A percentile compares a stretch with the other conserved stretches of the same genome.
phyloP scores from a whole-genome alignment of 768 basidiomycete species.

The Erythrobasidium yunnanense region DNA sequence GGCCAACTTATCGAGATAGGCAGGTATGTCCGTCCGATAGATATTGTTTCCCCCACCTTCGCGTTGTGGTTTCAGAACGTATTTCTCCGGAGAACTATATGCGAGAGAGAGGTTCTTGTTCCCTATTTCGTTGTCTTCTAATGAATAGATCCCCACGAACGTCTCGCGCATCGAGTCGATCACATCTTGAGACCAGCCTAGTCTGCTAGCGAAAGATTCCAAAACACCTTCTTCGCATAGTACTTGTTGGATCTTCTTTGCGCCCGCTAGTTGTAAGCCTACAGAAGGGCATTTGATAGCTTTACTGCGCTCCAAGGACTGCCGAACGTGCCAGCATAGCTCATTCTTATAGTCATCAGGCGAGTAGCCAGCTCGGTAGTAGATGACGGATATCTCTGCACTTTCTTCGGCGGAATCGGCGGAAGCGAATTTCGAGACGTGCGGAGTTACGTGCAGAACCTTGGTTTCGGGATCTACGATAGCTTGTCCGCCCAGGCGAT shows the following conservation, averaged over 20 bases:
- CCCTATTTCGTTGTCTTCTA: constrained; percentile 45
- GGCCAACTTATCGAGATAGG: constrained; percentile 58
- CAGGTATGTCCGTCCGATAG: constrained; percentile 69
- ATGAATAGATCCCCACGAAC: constrained; percentile 82
- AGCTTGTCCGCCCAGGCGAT: constrained; percentile 55
- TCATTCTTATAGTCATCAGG: constrained; percentile 64
- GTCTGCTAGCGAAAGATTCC: constrained; percentile 50
- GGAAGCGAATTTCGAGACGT: constrained; percentile 35
- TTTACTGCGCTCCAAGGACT: constrained; percentile 62
- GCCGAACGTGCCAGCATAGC: constrained; percentile 59
- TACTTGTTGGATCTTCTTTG: constrained; percentile 89
- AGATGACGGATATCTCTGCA: constrained; percentile 72
- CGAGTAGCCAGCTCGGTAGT: constrained; percentile 81
- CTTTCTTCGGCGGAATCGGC: constrained; percentile 8
- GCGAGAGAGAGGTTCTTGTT: constrained; percentile 52
- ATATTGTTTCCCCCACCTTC: constrained; percentile 97
- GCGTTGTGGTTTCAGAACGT: constrained; percentile 93
- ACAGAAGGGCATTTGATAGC: constrained; percentile 91
- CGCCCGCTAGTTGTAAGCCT: constrained; percentile 83
- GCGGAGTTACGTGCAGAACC: too few relatives aligned
- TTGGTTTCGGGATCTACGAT: too few relatives aligned
- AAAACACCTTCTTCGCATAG: constrained; percentile 58
- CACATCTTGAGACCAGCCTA: not conserved
- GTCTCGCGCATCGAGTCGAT: constrained; percentile 46
- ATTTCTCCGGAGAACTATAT: constrained; percentile 46